Evolutionary conservation across 2,329 filamentous ascomycete genomes (phyloP), one percentile per base, ranked within the genome.

Genomic region (Cladobotryum mycophilum): DNA sequence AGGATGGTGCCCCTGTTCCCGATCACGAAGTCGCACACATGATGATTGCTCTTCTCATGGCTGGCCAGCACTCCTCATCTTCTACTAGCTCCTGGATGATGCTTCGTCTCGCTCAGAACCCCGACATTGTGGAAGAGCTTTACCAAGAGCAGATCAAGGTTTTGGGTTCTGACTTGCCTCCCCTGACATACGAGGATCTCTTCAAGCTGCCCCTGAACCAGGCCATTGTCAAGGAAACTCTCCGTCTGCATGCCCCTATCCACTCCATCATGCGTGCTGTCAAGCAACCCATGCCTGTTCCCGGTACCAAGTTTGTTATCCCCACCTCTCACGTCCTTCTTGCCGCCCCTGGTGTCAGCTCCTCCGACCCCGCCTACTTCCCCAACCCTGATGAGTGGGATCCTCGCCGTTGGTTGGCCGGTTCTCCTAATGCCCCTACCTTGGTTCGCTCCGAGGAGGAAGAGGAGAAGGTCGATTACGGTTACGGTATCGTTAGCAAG

Each of bases 191-290:
- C 65, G 91, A 95, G 58, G 80, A 86, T 57, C 79, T 96, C 14
- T 76, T 84, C 59, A 86, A 85, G 68, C 79, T 96, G 34, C 82
- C 89, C 45, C 81, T 96, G 17, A 88, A 95, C 74, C 78, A 85
- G 60, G 86, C 89, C 61, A 84, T 95, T 56, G 80, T 96, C 71
- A 93, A 92, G 74, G 91, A 96, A 72, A 95, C 91, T 3, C 84
- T 96, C 37, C 87, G 91, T 56, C 76, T 96, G 14, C 88, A 96
- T 68, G 87, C 90, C 1, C 91, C 91, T 1, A 96, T 97, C 63
- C 91, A 96, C 78, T 93, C 88, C 46, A 95, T 97, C 64, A 82
- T 97, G 78, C 89, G 91, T 61, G 87, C 88, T 60, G 92, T 96
- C 67, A 96, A 92, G 74, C 81, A 82, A 58, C 89, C 91, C 53